A percentile compares a stretch with the other conserved stretches of the same genome.
Conservation (phyloP, 495 filamentous ascomycete genomes). For the Penicillium coffeae region DNA sequence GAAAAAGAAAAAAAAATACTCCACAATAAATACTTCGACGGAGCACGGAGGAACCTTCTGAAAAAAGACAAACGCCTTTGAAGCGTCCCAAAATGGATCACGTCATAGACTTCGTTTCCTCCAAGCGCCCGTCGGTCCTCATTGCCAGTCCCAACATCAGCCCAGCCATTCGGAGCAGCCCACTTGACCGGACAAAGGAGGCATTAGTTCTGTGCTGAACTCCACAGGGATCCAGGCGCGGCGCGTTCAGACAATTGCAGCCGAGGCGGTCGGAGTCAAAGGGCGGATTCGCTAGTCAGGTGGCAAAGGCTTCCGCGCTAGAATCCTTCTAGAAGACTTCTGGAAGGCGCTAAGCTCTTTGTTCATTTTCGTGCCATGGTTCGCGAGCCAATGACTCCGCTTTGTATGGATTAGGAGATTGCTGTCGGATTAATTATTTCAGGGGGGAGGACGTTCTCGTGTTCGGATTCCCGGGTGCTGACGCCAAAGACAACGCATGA, state of each 20-base stretch:
- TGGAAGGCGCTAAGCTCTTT: constrained; percentile 30
- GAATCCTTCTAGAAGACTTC: constrained; percentile 36
- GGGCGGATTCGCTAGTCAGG: not conserved
- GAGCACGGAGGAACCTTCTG: not conserved
- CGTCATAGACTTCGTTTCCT: constrained; percentile 29
- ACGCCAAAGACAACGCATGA: not conserved
- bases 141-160: too few species aligned
- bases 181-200: too few species aligned
- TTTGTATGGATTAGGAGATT: constrained; percentile 5
- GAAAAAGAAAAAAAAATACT: not conserved
- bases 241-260: too few species aligned
- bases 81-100: constrained; percentile 2
- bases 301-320: constrained; percentile 25
- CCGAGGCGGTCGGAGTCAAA: too few species aligned
- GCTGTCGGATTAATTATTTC: not conserved
- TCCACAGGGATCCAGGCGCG: too few species aligned
- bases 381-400: not conserved
- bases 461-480: constrained; percentile 2
- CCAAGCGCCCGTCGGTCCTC: too few species aligned
- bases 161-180: too few species aligned
- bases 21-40: not conserved
- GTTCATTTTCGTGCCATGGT: constrained; percentile 5
- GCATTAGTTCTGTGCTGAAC: too few species aligned
- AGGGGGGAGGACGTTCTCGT: not conserved
- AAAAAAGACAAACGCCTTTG: constrained; percentile 3